These are phyloP conservation scores for Passiflora organensis DNA, from an alignment of 345 rosid species.

Conservation along the genomic window DNA sequence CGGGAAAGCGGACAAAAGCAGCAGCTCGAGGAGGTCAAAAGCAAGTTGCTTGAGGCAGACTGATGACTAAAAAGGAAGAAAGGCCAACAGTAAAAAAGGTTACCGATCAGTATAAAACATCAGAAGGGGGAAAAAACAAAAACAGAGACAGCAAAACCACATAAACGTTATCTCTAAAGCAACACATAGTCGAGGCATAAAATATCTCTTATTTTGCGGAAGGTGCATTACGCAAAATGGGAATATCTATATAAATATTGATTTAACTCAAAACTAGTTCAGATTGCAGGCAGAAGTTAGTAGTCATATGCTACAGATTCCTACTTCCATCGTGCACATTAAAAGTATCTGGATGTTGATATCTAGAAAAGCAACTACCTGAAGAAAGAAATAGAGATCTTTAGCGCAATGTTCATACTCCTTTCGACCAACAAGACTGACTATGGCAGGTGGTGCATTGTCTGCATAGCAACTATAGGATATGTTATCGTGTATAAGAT, in stretches of 20 bases:
- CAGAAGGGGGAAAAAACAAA: not conserved
- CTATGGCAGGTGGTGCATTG: slow-evolving; percentile 77
- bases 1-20: slow-evolving; percentile 69
- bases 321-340: not conserved
- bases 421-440: slow-evolving; percentile 80
- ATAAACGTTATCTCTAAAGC: not conserved
- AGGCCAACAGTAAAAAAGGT: not conserved
- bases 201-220: too few species aligned
- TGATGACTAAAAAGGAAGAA: slow-evolving; percentile 48
- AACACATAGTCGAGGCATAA: too few species aligned
- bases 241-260: too few species aligned
- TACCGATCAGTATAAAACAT: not conserved
- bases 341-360: not conserved
- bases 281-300: too few species aligned
- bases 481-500: too few species aligned
- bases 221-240: too few species aligned
- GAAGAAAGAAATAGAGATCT: slow-evolving; percentile 92
- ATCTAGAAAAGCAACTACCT: slow-evolving; percentile 42
- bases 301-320: not conserved
- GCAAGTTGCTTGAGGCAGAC: slow-evolving; percentile 75
- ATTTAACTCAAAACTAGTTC: too few species aligned
- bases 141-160: not conserved
- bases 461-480: slow-evolving; percentile 39
- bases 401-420: slow-evolving; percentile 88
- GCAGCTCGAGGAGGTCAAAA: slow-evolving; percentile 68